phyloP scores from a whole-genome alignment of 2,329 filamentous ascomycete genomes.

The Beauveria sp. region DNA sequence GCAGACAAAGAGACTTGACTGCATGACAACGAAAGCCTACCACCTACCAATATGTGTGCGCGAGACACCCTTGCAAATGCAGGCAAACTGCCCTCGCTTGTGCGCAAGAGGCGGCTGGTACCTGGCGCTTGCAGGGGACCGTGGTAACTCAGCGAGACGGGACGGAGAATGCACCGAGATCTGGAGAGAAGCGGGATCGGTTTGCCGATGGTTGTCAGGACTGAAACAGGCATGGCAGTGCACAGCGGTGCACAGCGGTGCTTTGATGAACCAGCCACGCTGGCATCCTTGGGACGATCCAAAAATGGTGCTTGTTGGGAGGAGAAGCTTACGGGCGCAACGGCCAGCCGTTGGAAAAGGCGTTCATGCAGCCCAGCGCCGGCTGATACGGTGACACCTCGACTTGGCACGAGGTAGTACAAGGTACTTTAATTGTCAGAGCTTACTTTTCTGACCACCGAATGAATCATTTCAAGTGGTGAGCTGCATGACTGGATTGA shows the following conservation, averaged over 20 bases:
- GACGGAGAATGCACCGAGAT: background rate
- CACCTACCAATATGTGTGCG: background rate
- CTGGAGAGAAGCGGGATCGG: background rate
- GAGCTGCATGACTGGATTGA: too few relatives aligned
- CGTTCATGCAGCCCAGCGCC: background rate
- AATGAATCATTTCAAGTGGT: too few relatives aligned
- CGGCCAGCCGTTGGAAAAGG: background rate
- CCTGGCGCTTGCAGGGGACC: conserved; percentile 6
- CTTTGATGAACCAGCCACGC: conserved; percentile 5
- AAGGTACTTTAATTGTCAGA: too few relatives aligned
- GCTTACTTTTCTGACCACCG: too few relatives aligned
- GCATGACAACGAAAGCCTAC: background rate
- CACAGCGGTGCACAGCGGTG: background rate
- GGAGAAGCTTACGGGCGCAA: background rate
- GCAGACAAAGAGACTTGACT: background rate
- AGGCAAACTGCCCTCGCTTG: background rate
- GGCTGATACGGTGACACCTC: too few relatives aligned
- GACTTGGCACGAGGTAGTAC: too few relatives aligned
- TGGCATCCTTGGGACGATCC: background rate
- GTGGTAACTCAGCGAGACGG: background rate
- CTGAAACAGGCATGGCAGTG: background rate
- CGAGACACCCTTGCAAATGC: background rate
- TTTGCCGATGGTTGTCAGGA: background rate
- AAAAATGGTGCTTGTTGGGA: background rate
- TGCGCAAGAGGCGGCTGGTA: background rate